These are phyloP conservation scores for Darksidea phi DNA, from an alignment of 495 filamentous ascomycete genomes.

Conservation along the genomic window DNA sequence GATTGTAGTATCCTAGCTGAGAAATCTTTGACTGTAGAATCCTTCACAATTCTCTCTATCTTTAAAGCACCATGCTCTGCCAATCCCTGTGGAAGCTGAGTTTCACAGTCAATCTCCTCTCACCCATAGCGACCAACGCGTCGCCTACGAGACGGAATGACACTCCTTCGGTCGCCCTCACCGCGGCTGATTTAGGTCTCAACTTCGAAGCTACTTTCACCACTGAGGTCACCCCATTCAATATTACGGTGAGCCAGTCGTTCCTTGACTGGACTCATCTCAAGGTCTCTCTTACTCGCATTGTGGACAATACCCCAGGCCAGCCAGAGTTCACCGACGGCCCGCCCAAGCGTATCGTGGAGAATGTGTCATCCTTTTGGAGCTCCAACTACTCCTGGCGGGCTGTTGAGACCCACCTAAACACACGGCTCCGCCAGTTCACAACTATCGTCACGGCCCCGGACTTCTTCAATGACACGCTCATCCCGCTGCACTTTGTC, in stretches of 20 bases:
- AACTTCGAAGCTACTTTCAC: background rate
- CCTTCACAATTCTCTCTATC: background rate
- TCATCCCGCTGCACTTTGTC: conserved; percentile 34
- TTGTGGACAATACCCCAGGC: background rate
- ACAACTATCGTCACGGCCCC: background rate
- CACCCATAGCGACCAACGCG: background rate
- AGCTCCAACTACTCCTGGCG: background rate
- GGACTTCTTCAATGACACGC: background rate
- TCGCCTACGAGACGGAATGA: background rate
- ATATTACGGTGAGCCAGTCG: background rate
- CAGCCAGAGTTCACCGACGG: background rate
- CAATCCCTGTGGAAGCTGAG: background rate
- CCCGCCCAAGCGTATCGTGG: background rate
- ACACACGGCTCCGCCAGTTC: background rate
- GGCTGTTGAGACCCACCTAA: background rate
- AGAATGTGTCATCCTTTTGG: background rate
- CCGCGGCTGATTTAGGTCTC: background rate
- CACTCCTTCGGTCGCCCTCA: background rate
- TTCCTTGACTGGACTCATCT: background rate
- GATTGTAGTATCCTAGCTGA: background rate
- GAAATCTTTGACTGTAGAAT: background rate
- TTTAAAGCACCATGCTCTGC: background rate
- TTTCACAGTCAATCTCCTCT: background rate
- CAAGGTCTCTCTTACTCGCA: background rate
- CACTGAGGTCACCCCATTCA: background rate